Conservation (phyloP, 2,329 filamentous ascomycete genomes). For the Cercospora janseana region DNA sequence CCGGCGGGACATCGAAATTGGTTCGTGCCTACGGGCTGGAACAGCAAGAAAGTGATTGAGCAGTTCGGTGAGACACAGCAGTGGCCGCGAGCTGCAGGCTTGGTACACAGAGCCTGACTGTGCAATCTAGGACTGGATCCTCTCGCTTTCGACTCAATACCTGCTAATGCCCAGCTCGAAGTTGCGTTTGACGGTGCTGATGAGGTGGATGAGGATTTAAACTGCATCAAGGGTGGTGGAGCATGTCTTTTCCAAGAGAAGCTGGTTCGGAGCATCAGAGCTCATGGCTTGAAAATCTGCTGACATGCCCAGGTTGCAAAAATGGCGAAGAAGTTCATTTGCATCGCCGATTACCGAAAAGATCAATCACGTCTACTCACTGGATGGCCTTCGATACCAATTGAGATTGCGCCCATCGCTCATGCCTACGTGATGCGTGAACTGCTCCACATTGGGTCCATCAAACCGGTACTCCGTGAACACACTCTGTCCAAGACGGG, state of each 20-base stretch:
- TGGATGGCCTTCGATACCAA: slow-evolving; percentile 81
- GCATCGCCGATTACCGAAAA: slow-evolving; percentile 76
- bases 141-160: slow-evolving; percentile 73
- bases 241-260: slow-evolving; percentile 99
- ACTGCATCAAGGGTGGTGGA: slow-evolving; percentile 96
- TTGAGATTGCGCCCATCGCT: slow-evolving; percentile 87
- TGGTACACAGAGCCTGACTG: not conserved
- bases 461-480: slow-evolving; percentile 67
- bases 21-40: slow-evolving; percentile 90
- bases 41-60: slow-evolving; percentile 83
- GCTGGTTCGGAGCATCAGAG: slow-evolving; percentile 46
- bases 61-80: slow-evolving; percentile 52
- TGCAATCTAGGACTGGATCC: slow-evolving; percentile 58
- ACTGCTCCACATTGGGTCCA: slow-evolving; percentile 70
- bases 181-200: slow-evolving; percentile 96
- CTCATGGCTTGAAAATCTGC: slow-evolving; percentile 23
- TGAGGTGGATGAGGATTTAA: slow-evolving; percentile 90
- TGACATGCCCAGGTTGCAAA: slow-evolving; percentile 10
- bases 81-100: not conserved
- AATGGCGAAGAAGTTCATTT: slow-evolving; percentile 34
- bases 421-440: slow-evolving; percentile 72
- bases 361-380: slow-evolving; percentile 71
- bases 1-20: slow-evolving; percentile 62
- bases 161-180: slow-evolving; percentile 65
- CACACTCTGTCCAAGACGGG: slow-evolving; percentile 75